Base-by-base conservation (phyloP, 2,329 filamentous ascomycete genomes). In the Metarhizium rileyi region DNA sequence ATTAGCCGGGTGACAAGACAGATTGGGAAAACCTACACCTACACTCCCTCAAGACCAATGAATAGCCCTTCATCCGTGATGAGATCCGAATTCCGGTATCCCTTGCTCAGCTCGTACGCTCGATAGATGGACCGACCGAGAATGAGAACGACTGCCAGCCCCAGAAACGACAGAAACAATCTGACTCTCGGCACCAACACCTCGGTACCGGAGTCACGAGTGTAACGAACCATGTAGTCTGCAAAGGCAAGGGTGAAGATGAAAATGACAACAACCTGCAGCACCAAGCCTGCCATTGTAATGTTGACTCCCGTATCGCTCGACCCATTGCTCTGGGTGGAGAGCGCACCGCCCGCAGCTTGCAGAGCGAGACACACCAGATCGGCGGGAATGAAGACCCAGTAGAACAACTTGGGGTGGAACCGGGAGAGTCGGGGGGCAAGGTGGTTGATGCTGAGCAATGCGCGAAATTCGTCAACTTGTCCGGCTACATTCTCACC, bases 81-180 rank as follows among this genome's bases (percentile, higher is more conserved):
- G 49, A 84, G 62, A 5, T 68, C 61, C 0, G 79, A 81, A 25
- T 62, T 38, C 5, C 58, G 68, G 66, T 81, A 86, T 1, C 83
- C 83, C 36, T 81, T 68, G 53, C 75, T 78, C 52, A 86, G 63
- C 65, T 87, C 83, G 9, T 79, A 78, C 40, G 84, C 79, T 48
- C 83, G 73, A 61, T 81, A 86, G 9, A 77, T 70, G 54, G 77
- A 83, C 16, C 83, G 70, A 4, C 75, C 73, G 36, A 85, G 74
- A 55, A 86, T 81, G 41, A 76, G 67, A 3, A 82, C 46, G 3
- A 82, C 79, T 0, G 80, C 75, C 1, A 77, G 57, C 1, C 66
- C 62, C 10, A 84, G 64, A 42, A 74, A 77, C 2, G 62, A 55
- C 12, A 81, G 66, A 59, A 83, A 84, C n/a, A 65, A 7, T 5